Percentiles rank a stretch among this genome's conserved stretches.
These are phyloP conservation scores for Beta lomatogona DNA, from an alignment of 179 eudicot species.

Conservation along the genomic window DNA sequence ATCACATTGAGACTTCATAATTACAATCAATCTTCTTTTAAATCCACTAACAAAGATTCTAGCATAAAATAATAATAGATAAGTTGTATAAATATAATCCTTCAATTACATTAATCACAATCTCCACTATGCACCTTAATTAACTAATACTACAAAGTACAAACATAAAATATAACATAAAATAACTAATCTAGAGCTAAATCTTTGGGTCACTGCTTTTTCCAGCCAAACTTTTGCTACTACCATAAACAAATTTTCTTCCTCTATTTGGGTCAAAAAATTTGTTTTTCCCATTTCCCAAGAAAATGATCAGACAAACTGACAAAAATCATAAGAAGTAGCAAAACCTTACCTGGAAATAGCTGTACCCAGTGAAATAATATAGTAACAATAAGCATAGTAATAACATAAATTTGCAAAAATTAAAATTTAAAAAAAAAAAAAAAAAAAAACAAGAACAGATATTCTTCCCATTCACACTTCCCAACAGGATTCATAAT, in stretches of 20 bases:
- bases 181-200: conserved; percentile 16
- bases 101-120: conserved; percentile 29
- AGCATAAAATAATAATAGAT: conserved; percentile 19
- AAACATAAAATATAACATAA: background rate
- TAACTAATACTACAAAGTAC: conserved; percentile 1
- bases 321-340: conserved; percentile 30
- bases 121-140: conserved; percentile 29
- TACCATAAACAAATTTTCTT: background rate
- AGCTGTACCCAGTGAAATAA: conserved; percentile 33
- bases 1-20: background rate
- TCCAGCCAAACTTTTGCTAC: conserved; percentile 47
- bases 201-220: conserved; percentile 34
- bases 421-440: background rate
- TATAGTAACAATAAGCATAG: conserved; percentile 21
- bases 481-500: conserved; percentile 24
- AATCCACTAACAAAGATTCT: conserved; percentile 8
- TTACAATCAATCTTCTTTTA: conserved; percentile 20
- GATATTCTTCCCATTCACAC: conserved; percentile 42
- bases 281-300: conserved; percentile 23
- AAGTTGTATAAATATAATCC: conserved; percentile 19
- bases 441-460: conserved; percentile 25
- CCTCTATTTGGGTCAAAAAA: background rate
- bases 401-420: conserved; percentile 12
- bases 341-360: conserved; percentile 49
- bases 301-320: conserved; percentile 24